Evolutionary conservation across 176 grass and related monocot genomes (phyloP).

Genomic region (Aegilops tauschii): DNA sequence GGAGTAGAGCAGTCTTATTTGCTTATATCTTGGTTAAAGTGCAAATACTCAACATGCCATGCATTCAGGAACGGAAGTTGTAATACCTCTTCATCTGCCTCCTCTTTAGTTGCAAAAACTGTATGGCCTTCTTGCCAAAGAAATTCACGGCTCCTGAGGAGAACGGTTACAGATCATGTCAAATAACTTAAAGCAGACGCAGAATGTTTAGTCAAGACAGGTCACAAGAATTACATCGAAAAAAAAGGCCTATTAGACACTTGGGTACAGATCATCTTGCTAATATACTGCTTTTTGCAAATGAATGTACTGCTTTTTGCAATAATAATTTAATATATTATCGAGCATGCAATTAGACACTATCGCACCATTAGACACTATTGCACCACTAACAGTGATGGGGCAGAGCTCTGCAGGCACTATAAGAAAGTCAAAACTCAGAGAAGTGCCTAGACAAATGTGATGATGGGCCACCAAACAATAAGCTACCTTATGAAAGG

Average conservation of each 20-base stretch:
- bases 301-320: background rate
- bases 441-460: background rate
- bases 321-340: background rate
- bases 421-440: background rate
- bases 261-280: background rate
- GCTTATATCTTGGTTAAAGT: too few species aligned
- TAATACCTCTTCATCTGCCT: constrained; percentile 87
- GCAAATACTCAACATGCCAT: too few species aligned
- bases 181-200: background rate
- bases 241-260: too few species aligned
- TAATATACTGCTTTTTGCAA: background rate
- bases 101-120: constrained; percentile 90
- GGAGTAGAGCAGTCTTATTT: background rate
- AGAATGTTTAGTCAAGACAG: background rate
- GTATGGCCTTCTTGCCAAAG: constrained; percentile 99
- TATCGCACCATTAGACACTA: background rate
- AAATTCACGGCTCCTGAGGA: constrained; percentile 88
- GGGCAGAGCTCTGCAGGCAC: background rate
- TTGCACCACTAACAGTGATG: background rate
- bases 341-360: background rate
- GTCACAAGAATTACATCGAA: background rate
- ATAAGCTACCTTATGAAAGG: constrained; percentile 69
- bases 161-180: background rate
- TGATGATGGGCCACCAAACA: background rate
- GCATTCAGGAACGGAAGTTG: too few species aligned